Base-by-base conservation (phyloP, 2,329 filamentous ascomycete species). In the Scortechinia acanthostroma region DNA sequence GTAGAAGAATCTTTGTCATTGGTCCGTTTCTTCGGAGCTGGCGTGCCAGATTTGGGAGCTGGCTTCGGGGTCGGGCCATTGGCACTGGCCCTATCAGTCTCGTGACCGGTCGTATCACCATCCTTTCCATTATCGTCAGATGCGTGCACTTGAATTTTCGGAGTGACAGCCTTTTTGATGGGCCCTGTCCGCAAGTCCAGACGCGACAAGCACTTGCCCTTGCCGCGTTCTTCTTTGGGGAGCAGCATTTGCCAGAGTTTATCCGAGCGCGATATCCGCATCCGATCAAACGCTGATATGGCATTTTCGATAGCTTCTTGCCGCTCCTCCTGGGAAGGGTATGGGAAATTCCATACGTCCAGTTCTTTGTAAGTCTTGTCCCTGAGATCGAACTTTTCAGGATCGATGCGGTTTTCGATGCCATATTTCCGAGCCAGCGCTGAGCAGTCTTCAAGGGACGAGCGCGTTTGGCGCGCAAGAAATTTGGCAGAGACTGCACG, bases 181-280 rank as follows among this genome's bases (percentile, higher is more conserved):
- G 68, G 63, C 2, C 63, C 64, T 40, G 46, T 51, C 43, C 65
- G 63, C 28, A 80, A 66, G 48, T 79, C 73, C 47, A 82, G 68
- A 46, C 72, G 73, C 35, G 80, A 83, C 22, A 83, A 61, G 30
- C 71, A 68, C 49, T 74, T 80, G 43, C 79, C 79, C 54, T 82
- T 80, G 40, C 75, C 75, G 50, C 79, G 70, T 53, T 83, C 77
- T 43, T 76, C 70, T 52, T 71, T 71, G 4, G 76, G 76, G 46
- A 83, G 65, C 47, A 84, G 63, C 51, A 67, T 67, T 60, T 84
- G 78, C 79, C 80, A 84, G 17, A 77, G 61, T 54, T 74, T 74
- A 54, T 83, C 79, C 28, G 74, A 69, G 50, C 75, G 75, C 4
- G 73, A 71, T 16, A 83, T 62, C 21, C 80, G 69, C 60, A 76